Evolutionary conservation across 1,139 yeast species (phyloP), one percentile per base, ranked within the genome.

Genomic region (Debaryomyces subglobosus): DNA sequence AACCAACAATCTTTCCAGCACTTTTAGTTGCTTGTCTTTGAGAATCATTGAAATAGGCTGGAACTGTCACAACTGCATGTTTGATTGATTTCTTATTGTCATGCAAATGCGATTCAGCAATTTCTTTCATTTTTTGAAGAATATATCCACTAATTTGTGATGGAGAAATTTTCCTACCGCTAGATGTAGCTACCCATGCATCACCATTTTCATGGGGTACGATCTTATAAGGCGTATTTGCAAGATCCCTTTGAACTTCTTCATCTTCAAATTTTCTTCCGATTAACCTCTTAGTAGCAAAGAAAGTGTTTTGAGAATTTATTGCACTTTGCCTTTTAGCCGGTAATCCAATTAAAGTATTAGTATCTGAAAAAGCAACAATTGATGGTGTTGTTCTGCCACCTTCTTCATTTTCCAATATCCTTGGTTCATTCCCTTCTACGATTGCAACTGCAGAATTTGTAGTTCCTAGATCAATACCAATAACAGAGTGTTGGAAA

Each of bases 311-410:
- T 73, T 90, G 97, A 49, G 98, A 97, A 85, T 94, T 94, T 60
- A 94, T 96, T 56, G 92, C 97, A 53, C 98, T 98, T 77, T 94
- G 99, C 77, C 98, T 90, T 82, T 92, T 94, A 64, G 99, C 99
- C 64, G 97, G 96, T 55, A 90, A 91, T 81, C 99, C 99, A 59
- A 94, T 99, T 59, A 94, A 76, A 71, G 96, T 85, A 55, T 62
- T 60, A 72, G 96, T 84, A 75, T 92, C 97, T 70, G 97, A 89
- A 85, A 94, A 92, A 51, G 98, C 99, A 61, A 94, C 99, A 47
- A 94, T 96, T 43, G 99, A 94, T 42, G 99, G 99, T 44, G 99
- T 94, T 56, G 99, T 94, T 78, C 99, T 88, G 50, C 97, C 89
- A 84, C 99, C 99, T 79, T 94, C 99, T 49, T 76, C 79, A 62